Conservation (phyloP, 2,329 filamentous ascomycete species). For the Magnaporthiopsis incrustans region DNA sequence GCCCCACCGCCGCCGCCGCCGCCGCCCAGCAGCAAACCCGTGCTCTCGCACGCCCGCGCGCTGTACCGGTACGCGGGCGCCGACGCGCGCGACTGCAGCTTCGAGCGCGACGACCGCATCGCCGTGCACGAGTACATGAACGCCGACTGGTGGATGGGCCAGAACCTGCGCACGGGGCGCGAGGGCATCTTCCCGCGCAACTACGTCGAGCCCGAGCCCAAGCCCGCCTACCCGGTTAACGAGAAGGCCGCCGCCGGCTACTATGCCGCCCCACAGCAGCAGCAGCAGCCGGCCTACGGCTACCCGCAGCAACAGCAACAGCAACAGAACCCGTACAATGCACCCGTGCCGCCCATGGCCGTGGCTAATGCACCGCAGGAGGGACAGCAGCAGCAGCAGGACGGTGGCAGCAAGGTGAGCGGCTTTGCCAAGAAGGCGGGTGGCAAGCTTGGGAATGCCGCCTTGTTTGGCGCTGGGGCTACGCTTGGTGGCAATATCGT, state of each 20-base stretch:
- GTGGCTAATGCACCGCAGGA: slow-evolving; percentile 63
- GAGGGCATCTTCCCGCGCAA: slow-evolving; percentile 94
- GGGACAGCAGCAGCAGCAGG: slow-evolving; percentile 31
- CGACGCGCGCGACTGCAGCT: slow-evolving; percentile 72
- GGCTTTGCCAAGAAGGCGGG: slow-evolving; percentile 89
- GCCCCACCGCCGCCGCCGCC: slow-evolving; percentile 26
- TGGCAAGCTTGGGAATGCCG: slow-evolving; percentile 79
- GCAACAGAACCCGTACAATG: slow-evolving; percentile 56
- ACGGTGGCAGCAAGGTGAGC: slow-evolving; percentile 53
- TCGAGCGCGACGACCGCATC: slow-evolving; percentile 74
- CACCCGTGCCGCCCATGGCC: slow-evolving; percentile 64
- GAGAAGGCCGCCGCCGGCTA: slow-evolving; percentile 16
- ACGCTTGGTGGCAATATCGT: slow-evolving; percentile 86
- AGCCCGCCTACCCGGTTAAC: slow-evolving; percentile 18
- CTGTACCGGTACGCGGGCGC: slow-evolving; percentile 75
- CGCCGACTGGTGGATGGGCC: slow-evolving; percentile 92
- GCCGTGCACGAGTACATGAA: slow-evolving; percentile 90
- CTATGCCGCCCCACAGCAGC: slow-evolving; percentile 14
- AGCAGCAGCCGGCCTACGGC: slow-evolving; percentile 43
- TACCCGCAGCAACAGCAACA: slow-evolving; percentile 43
- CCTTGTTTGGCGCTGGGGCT: slow-evolving; percentile 88
- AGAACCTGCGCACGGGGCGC: slow-evolving; percentile 70
- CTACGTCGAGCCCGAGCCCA: slow-evolving; percentile 65
- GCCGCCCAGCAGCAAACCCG: slow-evolving; percentile 36
- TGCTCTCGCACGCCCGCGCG: slow-evolving; percentile 68